Percentiles rank a stretch among this genome's conserved stretches.
phyloP scores from a whole-genome alignment of 495 filamentous ascomycete genomes.

The Lineolata rhizophorae region DNA sequence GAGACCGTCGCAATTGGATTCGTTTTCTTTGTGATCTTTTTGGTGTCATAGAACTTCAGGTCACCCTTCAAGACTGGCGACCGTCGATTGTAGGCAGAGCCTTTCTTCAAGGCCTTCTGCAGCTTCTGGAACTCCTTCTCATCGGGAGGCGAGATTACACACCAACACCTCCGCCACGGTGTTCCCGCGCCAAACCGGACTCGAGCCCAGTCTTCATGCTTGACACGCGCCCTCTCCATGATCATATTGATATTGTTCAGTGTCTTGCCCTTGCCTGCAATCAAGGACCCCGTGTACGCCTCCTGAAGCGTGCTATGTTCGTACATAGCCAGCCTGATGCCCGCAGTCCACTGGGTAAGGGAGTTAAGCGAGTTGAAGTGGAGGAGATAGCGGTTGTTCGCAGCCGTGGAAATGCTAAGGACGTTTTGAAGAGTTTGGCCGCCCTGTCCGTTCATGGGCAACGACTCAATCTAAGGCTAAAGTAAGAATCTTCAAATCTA shows the following conservation, averaged over 20 bases:
- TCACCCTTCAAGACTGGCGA: conserved; percentile 52
- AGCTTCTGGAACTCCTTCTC: conserved; percentile 76
- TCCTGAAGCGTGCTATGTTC: conserved; percentile 87
- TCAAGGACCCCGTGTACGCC: conserved; percentile 86
- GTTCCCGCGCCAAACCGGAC: conserved; percentile 93
- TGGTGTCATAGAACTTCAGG: conserved; percentile 83
- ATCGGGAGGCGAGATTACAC: conserved; percentile 74
- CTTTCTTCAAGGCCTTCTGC: conserved; percentile 68
- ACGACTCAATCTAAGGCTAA: conserved; percentile 52
- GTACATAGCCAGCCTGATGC: conserved; percentile 84
- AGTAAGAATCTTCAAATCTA: conserved; percentile 2
- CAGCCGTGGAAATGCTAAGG: conserved; percentile 83
- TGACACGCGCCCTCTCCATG: conserved; percentile 53
- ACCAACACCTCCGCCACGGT: conserved; percentile 92
- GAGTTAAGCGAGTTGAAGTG: conserved; percentile 93
- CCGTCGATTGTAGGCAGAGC: conserved; percentile 63
- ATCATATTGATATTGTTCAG: conserved; percentile 76
- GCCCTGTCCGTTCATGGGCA: conserved; percentile 56
- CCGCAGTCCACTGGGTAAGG: conserved; percentile 86
- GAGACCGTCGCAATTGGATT: conserved; percentile 76
- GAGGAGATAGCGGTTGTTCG: conserved; percentile 80
- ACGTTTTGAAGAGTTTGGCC: conserved; percentile 76
- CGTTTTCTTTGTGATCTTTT: conserved; percentile 80
- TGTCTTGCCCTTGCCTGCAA: conserved; percentile 78
- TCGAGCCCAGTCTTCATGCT: conserved; percentile 80